These are phyloP conservation scores for Saccharomyces hybrid DNA, from an alignment of 1,139 yeast genomes.

Conservation along the genomic window DNA sequence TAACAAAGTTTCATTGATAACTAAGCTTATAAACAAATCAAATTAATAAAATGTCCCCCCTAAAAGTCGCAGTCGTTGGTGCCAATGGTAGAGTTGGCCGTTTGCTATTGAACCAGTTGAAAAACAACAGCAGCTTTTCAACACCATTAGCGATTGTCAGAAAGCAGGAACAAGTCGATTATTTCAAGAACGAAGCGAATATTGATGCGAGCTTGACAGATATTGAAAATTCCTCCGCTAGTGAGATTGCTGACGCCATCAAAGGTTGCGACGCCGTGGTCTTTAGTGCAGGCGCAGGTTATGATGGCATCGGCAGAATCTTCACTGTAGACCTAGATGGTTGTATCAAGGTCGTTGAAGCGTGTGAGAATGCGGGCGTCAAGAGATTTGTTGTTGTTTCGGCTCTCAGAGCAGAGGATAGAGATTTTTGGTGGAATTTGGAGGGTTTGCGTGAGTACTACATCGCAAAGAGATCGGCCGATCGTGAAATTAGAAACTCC, in stretches of 20 bases:
- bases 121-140: conserved; percentile 10
- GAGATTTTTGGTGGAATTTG: conserved; percentile 37
- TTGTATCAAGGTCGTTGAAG: conserved; percentile 52
- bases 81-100: conserved; percentile 59
- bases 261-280: conserved; percentile 51
- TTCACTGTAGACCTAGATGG: conserved; percentile 58
- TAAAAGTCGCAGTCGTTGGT: conserved; percentile 45
- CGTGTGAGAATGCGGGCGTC: conserved; percentile 40
- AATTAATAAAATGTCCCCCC: conserved; percentile 2
- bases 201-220: conserved; percentile 35
- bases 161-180: conserved; percentile 38
- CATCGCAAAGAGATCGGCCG: conserved; percentile 51
- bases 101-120: conserved; percentile 32
- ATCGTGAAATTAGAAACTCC: conserved; percentile 36
- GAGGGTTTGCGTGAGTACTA: conserved; percentile 37
- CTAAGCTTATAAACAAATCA: neutral
- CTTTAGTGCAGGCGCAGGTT: conserved; percentile 60
- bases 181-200: conserved; percentile 21
- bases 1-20: neutral
- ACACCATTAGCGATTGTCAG: conserved; percentile 47
- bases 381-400: conserved; percentile 48
- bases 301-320: conserved; percentile 42
- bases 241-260: conserved; percentile 36
- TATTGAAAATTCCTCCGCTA: conserved; percentile 35
- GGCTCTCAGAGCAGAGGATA: conserved; percentile 47